Base-by-base conservation (phyloP, 1,139 yeast species). In the Hyphopichia buzzinii region DNA sequence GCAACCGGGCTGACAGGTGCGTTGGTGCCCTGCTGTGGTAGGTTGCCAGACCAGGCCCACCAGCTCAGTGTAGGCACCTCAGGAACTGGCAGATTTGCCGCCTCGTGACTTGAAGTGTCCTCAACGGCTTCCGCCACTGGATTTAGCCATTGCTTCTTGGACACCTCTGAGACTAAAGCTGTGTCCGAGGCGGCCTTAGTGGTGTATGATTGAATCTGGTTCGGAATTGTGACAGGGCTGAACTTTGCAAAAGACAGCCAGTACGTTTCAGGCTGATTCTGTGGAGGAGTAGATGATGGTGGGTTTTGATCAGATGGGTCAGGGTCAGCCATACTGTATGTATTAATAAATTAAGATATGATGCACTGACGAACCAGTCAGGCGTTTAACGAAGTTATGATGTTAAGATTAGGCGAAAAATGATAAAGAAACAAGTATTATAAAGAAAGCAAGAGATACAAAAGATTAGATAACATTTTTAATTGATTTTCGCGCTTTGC, bases 221-320 rank as follows among this genome's bases (percentile, higher is more conserved):
- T n/a, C n/a, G n/a, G n/a, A n/a, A 32, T 26, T 26, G 31, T 33
- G 30, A 27, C 23, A 12, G 12, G 25, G 24, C 26, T 15, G 21
- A 25, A 22, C n/a, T 17, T 11, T 11, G 13, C 13, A 21, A 34
- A 19, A 19, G 8, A 32, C 12, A 16, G 21, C 25, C 21, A 14
- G 17, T 12, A 16, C 4, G 14, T 3, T 14, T 22, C 29, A 8
- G 17, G 24, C 33, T 33, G 39, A n/a, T n/a, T n/a, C n/a, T n/a
- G n/a, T n/a, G n/a, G n/a, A 22, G 30, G 24, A 36, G 23, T 7
- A 19, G 39, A 31, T 22, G 29, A 37, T 13, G 30, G 26, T 17
- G 26, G 21, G 12, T 10, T 30, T 10, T 13, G 16, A 24, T n/a
- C 22, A 26, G 30, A n/a, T 19, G 25, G n/a, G n/a, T n/a, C n/a